Conservation (phyloP, 2,329 filamentous ascomycete genomes). For the Tolypocladium pustulatum region DNA sequence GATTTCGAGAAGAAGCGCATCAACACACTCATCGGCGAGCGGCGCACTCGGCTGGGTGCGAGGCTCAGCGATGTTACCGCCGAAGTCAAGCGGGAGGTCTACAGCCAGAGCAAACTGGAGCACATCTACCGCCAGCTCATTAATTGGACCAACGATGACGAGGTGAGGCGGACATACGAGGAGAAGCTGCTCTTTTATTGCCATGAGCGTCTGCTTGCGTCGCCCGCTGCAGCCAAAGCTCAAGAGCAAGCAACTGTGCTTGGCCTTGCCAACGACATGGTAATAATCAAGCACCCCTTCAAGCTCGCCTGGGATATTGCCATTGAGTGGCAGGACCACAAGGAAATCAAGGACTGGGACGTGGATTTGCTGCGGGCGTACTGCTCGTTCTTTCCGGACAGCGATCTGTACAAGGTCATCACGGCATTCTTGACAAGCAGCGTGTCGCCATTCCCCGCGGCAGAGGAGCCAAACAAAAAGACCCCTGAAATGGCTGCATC, state of each 20-base stretch:
- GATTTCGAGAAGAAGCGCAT: constrained; percentile 79
- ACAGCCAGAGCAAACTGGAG: constrained; percentile 65
- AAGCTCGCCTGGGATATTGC: constrained; percentile 83
- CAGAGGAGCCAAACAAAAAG: constrained; percentile 13
- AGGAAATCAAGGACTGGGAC: constrained; percentile 68
- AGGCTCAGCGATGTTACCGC: constrained; percentile 71
- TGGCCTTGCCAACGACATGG: constrained; percentile 80
- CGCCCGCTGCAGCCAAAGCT: constrained; percentile 55
- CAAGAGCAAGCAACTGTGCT: constrained; percentile 62
- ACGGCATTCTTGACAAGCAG: constrained; percentile 73
- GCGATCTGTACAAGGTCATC: constrained; percentile 72
- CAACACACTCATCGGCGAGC: constrained; percentile 80
- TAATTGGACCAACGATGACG: constrained; percentile 84
- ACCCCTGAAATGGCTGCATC: constrained; percentile 24
- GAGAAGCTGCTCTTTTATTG: constrained; percentile 79
- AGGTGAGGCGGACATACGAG: constrained; percentile 72
- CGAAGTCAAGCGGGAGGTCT: constrained; percentile 82
- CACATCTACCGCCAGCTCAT: constrained; percentile 73
- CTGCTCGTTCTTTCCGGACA: constrained; percentile 71
- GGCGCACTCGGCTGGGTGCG: constrained; percentile 78
- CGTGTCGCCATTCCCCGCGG: constrained; percentile 66
- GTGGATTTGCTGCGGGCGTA: constrained; percentile 69
- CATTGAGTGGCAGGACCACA: constrained; percentile 78
- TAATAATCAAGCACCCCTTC: constrained; percentile 88
- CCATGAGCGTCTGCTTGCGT: constrained; percentile 64